phyloP scores from a whole-genome alignment of 306 rosid genomes.

The Rubus parviflorus region DNA sequence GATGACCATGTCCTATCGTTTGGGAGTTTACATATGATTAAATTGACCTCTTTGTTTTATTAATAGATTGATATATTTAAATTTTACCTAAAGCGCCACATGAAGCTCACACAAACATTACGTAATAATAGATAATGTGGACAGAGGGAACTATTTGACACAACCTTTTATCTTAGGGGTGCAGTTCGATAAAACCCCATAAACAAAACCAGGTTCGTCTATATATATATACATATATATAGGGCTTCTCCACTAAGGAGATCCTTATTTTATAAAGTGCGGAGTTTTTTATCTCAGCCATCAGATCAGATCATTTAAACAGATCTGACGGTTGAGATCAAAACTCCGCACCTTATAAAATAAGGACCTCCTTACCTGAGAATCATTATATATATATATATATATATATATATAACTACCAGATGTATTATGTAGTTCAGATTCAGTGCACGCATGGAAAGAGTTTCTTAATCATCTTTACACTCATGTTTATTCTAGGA shows the following conservation, averaged over 20 bases:
- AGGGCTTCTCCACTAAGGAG: too few relatives aligned
- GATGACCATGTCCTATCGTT: too few relatives aligned
- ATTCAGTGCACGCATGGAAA: background rate
- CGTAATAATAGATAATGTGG: background rate
- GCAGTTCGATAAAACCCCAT: background rate
- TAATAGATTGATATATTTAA: too few relatives aligned
- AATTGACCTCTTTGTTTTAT: too few relatives aligned
- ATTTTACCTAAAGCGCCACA: background rate
- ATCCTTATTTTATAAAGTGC: too few relatives aligned
- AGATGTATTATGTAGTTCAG: background rate
- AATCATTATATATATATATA: too few relatives aligned
- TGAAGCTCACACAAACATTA: background rate
- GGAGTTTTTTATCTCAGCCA: too few relatives aligned
- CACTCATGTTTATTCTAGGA: background rate
- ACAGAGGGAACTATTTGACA: background rate
- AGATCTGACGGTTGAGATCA: too few relatives aligned
- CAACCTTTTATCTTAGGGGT: background rate
- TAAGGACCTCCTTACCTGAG: too few relatives aligned
- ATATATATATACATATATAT: background rate
- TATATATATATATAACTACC: background rate
- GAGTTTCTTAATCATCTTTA: background rate
- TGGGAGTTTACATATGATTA: too few relatives aligned
- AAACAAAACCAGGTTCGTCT: background rate
- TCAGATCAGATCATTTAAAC: too few relatives aligned
- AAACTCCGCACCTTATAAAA: background rate